phyloP scores from a whole-genome alignment of 176 grass and related monocot species.

The Carex scoparia region DNA sequence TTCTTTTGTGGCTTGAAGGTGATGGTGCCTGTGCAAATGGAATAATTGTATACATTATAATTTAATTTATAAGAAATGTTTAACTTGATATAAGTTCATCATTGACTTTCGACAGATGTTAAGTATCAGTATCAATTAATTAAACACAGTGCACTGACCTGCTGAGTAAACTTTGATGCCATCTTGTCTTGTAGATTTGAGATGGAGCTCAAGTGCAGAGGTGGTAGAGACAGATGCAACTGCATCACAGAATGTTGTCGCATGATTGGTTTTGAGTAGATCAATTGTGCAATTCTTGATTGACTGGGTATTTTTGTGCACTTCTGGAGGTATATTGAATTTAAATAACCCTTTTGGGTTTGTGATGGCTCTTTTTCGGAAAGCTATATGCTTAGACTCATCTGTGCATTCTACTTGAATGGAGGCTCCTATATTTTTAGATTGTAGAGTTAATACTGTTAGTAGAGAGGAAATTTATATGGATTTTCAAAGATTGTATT shows the following conservation, averaged over 20 bases:
- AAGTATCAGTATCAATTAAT: not conserved
- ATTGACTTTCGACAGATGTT: not conserved
- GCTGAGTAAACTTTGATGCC: conserved; percentile 33
- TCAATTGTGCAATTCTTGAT: conserved; percentile 28
- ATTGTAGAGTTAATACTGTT: not conserved
- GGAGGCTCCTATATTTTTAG: conserved; percentile 19
- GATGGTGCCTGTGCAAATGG: conserved; percentile 14
- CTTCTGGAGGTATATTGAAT: conserved; percentile 13
- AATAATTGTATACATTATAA: not conserved
- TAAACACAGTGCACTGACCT: not conserved
- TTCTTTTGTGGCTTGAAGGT: conserved; percentile 33
- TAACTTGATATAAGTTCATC: not conserved
- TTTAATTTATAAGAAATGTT: not conserved
- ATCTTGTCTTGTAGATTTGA: conserved; percentile 19
- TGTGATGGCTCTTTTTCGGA: conserved; percentile 22
- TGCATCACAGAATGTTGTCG: conserved; percentile 32
- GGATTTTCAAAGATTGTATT: not conserved
- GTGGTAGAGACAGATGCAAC: conserved; percentile 18
- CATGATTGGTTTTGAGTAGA: conserved; percentile 21
- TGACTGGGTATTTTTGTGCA: conserved; percentile 5
- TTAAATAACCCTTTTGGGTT: conserved; percentile 22
- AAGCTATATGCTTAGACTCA: not conserved
- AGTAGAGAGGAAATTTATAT: not conserved
- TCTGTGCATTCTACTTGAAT: conserved; percentile 29
- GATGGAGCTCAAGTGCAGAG: not conserved